Conservation (phyloP, 441 rosid species). For the Metrosideros polymorpha region DNA sequence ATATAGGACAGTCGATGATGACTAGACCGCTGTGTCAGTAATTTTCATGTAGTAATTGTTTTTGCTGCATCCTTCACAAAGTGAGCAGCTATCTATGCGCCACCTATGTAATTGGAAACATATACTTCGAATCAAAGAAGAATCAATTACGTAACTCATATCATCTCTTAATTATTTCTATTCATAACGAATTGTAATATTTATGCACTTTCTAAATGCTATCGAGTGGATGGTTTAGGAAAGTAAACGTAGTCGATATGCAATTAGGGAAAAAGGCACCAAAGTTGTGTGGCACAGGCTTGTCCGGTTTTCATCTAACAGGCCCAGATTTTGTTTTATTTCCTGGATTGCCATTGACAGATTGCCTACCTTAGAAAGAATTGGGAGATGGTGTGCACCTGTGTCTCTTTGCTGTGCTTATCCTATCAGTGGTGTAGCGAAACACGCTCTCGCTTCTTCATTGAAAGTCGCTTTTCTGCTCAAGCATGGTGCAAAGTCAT, state of each 20-base stretch:
- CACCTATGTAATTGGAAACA: neutral
- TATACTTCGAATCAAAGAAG: neutral
- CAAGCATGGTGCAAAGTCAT: neutral
- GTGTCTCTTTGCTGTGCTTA: neutral
- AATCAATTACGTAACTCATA: neutral
- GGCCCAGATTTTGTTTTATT: neutral
- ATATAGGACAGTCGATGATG: accelerated
- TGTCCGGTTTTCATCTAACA: neutral
- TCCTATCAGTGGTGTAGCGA: neutral
- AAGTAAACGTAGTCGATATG: neutral
- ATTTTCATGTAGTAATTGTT: neutral
- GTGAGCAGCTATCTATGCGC: neutral
- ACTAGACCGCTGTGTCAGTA: accelerated
- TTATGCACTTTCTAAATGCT: neutral
- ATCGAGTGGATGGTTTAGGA: neutral
- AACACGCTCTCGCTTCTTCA: neutral
- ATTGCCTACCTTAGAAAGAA: neutral
- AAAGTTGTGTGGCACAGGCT: neutral
- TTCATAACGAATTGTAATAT: neutral
- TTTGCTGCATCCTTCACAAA: neutral
- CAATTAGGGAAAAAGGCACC: neutral
- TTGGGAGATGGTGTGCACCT: neutral
- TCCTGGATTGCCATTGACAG: neutral
- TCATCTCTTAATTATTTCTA: neutral
- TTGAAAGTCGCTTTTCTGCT: neutral